A percentile compares a stretch with the other conserved stretches of the same genome.
Conservation (phyloP, 1,139 yeast genomes). For the Yamadazyma epiphylla region DNA sequence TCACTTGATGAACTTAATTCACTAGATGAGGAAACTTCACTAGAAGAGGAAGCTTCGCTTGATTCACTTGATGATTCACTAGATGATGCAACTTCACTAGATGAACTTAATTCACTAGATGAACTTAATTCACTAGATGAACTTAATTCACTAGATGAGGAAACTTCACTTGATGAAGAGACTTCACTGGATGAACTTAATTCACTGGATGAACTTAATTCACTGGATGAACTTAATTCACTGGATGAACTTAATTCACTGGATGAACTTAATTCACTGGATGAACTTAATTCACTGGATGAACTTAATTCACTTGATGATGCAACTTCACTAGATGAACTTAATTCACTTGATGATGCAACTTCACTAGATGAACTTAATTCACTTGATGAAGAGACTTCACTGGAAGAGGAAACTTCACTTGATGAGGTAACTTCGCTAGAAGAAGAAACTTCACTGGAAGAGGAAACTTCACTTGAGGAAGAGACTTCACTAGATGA, state of each 20-base stretch:
- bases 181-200: background rate
- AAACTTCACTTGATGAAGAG: background rate
- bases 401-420: constrained; percentile 4
- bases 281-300: constrained; percentile 2
- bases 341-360: constrained; percentile 5
- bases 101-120: background rate
- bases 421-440: constrained; percentile 4
- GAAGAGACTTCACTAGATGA: constrained; percentile 1
- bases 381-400: background rate
- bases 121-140: background rate
- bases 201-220: background rate
- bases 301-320: constrained; percentile 5
- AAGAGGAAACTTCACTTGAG: constrained; percentile 1
- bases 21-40: background rate
- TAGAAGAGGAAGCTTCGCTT: background rate
- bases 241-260: constrained; percentile 1
- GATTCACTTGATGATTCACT: background rate
- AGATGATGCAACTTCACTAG: constrained; percentile 1
- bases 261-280: constrained; percentile 2
- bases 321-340: constrained; percentile 6
- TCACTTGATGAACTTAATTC: background rate
- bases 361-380: constrained; percentile 3
- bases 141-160: background rate
- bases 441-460: constrained; percentile 3
- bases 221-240: background rate